These are phyloP conservation scores for Tricholoma terreum DNA, from an alignment of 768 basidiomycete genomes.

Conservation along the genomic window DNA sequence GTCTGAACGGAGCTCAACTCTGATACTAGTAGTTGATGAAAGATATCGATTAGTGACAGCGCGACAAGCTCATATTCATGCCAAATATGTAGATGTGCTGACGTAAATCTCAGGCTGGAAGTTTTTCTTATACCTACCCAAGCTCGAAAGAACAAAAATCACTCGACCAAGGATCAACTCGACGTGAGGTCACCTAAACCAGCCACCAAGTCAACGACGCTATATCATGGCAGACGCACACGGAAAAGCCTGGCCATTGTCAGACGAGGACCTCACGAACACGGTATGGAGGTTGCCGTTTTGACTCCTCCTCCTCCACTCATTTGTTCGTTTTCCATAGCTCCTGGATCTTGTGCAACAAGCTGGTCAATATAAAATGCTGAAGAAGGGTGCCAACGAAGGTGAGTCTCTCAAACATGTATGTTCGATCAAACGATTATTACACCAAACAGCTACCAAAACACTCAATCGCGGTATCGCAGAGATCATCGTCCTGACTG, in stretches of 20 bases:
- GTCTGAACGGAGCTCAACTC: too few species aligned
- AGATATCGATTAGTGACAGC: too few species aligned
- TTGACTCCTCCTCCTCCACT: constrained; percentile 1
- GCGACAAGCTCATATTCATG: too few species aligned
- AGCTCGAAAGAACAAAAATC: too few species aligned
- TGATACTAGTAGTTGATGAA: too few species aligned
- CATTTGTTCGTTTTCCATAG: constrained; percentile 35
- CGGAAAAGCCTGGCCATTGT: constrained; percentile 87
- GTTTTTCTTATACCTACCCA: too few species aligned
- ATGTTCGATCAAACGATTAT: constrained; percentile 8
- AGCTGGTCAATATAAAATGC: constrained; percentile 94
- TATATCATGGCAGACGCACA: constrained; percentile 60
- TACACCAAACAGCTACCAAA: constrained; percentile 72
- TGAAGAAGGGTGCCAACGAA: constrained; percentile 99
- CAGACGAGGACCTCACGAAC: constrained; percentile 86
- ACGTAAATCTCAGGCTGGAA: too few species aligned
- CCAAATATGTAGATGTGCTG: too few species aligned
- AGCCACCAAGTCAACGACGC: constrained; percentile 8
- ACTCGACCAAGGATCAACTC: constrained; percentile 80
- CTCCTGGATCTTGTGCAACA: constrained; percentile 96
- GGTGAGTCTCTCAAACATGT: constrained; percentile 43
- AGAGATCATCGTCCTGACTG: constrained; percentile 95
- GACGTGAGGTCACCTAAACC: constrained; percentile 70
- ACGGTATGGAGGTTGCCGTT: constrained; percentile 49
- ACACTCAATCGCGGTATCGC: constrained; percentile 97